Evolutionary conservation across 352 stramenopile species (phyloP), one percentile per base, ranked within the genome.

Genomic region (Phytophthora pistaciae): DNA sequence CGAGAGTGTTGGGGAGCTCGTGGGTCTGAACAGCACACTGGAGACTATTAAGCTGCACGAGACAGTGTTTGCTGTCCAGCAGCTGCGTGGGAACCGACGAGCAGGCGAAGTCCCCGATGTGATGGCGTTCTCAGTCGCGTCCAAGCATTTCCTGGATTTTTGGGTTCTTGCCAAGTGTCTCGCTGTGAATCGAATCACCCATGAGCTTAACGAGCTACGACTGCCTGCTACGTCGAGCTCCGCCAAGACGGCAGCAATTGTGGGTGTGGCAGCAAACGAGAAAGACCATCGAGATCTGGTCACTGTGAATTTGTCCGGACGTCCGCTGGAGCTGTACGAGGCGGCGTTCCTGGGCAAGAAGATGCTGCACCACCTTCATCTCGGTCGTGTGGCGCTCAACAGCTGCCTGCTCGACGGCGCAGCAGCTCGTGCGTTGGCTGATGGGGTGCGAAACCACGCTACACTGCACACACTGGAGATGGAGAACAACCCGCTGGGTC

Each of bases 121-220:
- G 10, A 60, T 91, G 50, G 33, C 10, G 16, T 84, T 84, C 52
- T 53, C 31, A 0, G 71, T 90, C 1, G 31, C 74, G 0, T 31
- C 60, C 0, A 56, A 61, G 5, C 80, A 95, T 33, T 74, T 84
- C 57, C 77, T 93, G 23, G 88, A 95, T 64, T 68, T 64, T 23
- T 93, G 84, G 83, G 85, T 95, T 54, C 59, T 93, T 11, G 74
- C 79, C 1, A 92, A 91, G 56, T 92, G 84, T 48, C 70, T 95
- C 14, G 71, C 69, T 9, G 66, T 93, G 31, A 95, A 95, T 56
- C 85, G 85, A 1, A 38, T 76, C 6, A 93, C 83, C 0, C 77
- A 87, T 27, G 69, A 88, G 33, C 69, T 93, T 3, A 95, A 95
- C 16, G 55, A 78, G 1, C 42, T 93, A 14, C 74, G 82, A 0